Evolutionary conservation across 768 basidiomycete species (phyloP), one percentile per base, ranked within the genome.

Genomic region (Hericium alpestre): DNA sequence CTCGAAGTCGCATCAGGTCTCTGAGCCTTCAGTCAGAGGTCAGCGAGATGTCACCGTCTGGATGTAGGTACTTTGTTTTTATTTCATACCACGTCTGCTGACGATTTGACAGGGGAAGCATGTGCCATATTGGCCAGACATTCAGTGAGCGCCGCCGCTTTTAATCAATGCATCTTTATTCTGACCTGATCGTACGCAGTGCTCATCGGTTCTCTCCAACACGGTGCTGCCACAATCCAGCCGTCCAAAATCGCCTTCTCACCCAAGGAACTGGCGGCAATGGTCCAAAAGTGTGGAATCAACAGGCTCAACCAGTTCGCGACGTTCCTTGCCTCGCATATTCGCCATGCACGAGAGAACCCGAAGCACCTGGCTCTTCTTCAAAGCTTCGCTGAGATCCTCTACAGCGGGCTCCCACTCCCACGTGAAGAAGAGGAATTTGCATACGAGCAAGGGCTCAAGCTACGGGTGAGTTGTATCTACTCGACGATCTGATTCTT

Each of bases 61-160:
- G 80, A 84, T 89, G 87, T 87, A 62, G 72, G 84, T 76, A 55
- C 59, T 10, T 59, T 48, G 43, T 46, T 51, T 63, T 58, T 54
- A 40, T 54, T 61, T 61, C 55, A 59, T 64, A 63, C 66, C 67
- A n/a, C 32, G 46, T 47, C 74, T 65, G 71, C 67, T 72, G 62
- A 73, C 65, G 60, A 51, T 59, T 67, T 57, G 63, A 55, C 72
- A 88, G 86, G 76, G 87, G 88, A 57, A 86, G 84, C 74, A 86
- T 90, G 85, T 88, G 84, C 66, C 88, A 89, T 70, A 89, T 89
- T 59, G 88, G 71, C 27, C 86, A 89, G 69, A 80, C 77, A 43
- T 87, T 82, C 76, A 83, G 86, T 87, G 70, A 74, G 84, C 73
- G 16, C 8, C 63, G 18, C 51, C 56, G 39, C 13, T 51, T 49